Percentiles rank a stretch among this genome's conserved stretches.
Conservation (phyloP, 768 basidiomycete species). For the Strobilomyces dryophilus region DNA sequence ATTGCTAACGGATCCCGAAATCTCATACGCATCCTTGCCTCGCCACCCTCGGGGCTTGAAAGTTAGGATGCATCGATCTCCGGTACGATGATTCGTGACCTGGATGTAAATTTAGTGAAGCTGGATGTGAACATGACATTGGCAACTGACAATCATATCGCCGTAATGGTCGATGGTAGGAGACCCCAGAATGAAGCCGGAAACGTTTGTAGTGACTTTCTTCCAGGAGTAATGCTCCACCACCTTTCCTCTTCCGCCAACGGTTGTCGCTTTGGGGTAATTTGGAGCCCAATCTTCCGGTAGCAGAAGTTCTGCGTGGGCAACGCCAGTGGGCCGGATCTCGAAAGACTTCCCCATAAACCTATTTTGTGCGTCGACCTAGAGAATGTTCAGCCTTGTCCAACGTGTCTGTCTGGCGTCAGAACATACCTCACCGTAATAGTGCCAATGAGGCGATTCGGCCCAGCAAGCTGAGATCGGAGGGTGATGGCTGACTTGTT, state of each 20-base stretch:
- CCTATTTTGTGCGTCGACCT: slow-evolving; percentile 96
- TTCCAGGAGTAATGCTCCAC: slow-evolving; percentile 95
- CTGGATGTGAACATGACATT: neutral
- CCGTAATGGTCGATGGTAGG: slow-evolving; percentile 92
- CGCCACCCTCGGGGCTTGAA: slow-evolving; percentile 98
- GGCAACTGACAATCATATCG: slow-evolving; percentile 76
- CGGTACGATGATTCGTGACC: slow-evolving; percentile 88
- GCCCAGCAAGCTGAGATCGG: slow-evolving; percentile 96
- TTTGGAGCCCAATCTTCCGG: slow-evolving; percentile 59
- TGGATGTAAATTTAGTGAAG: slow-evolving; percentile 9
- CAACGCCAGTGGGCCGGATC: slow-evolving; percentile 92
- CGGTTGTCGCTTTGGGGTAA: slow-evolving; percentile 56
- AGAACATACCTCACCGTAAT: slow-evolving; percentile 72
- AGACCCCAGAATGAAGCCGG: slow-evolving; percentile 88
- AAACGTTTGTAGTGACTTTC: slow-evolving; percentile 87
- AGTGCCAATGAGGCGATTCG: slow-evolving; percentile 85
- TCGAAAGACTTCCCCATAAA: slow-evolving; percentile 97
- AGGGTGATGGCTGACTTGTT: slow-evolving; percentile 97
- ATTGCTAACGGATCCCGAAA: slow-evolving; percentile 80
- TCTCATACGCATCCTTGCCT: slow-evolving; percentile 87
- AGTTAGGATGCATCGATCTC: slow-evolving; percentile 81
- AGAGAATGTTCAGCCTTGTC: neutral
- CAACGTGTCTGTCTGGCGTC: neutral
- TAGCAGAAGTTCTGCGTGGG: slow-evolving; percentile 79
- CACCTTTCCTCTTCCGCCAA: slow-evolving; percentile 47